Conservation (phyloP, 176 grass and related monocot species). For the Juncus effusus region DNA sequence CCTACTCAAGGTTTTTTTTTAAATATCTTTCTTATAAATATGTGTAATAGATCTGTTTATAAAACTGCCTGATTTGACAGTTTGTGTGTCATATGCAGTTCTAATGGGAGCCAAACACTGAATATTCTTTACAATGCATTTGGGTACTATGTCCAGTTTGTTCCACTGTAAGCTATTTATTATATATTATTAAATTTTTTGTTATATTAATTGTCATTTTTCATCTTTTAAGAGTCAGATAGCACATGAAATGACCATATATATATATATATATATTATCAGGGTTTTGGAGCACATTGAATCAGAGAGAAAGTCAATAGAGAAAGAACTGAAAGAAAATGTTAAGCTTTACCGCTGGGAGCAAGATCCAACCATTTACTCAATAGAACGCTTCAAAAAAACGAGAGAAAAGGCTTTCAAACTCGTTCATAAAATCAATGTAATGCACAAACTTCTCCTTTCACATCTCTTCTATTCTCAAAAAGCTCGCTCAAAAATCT, state of each 20-base stretch:
- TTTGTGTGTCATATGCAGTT: conserved; percentile 34
- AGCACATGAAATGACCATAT: conserved; percentile 28
- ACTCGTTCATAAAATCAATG: conserved; percentile 64
- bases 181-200: conserved; percentile 21
- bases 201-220: conserved; percentile 25
- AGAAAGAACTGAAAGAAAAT: conserved; percentile 70
- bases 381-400: conserved; percentile 79
- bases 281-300: conserved; percentile 68
- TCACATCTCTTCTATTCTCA: conserved; percentile 10
- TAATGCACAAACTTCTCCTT: conserved; percentile 36
- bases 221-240: not conserved
- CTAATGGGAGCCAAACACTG: conserved; percentile 38
- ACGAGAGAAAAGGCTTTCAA: conserved; percentile 68
- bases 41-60: not conserved
- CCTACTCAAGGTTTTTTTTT: no score
- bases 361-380: conserved; percentile 53
- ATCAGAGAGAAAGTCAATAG: conserved; percentile 46
- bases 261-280: conserved; percentile 17
- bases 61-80: conserved; percentile 12
- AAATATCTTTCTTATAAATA: no score
- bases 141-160: conserved; percentile 90
- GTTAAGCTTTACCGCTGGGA: conserved; percentile 87
- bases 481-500: not conserved
- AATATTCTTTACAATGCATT: conserved; percentile 89
- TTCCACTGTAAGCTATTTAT: conserved; percentile 53